Conservation (phyloP, 306 rosid species). For the Prunus padus region DNA sequence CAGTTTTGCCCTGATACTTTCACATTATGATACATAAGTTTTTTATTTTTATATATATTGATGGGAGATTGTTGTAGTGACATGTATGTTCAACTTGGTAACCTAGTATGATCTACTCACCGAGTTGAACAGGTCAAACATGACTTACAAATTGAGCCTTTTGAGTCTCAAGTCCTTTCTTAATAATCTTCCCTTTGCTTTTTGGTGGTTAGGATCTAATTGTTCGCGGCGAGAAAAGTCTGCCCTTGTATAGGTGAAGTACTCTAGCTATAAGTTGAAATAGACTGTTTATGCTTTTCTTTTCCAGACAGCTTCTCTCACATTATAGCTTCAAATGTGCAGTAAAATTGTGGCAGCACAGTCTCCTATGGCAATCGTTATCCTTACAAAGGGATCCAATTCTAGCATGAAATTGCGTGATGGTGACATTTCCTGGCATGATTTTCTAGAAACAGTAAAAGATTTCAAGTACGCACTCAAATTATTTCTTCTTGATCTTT, state of each 20-base stretch:
- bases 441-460: conserved; percentile 62
- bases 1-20: neutral
- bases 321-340: conserved; percentile 46
- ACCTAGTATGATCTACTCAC: neutral
- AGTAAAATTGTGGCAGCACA: conserved; percentile 84
- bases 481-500: too few relatives aligned
- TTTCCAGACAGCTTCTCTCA: conserved; percentile 31
- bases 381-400: conserved; percentile 55
- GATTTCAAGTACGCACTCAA: conserved; percentile 54
- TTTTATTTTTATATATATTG: neutral
- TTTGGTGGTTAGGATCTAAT: conserved; percentile 71
- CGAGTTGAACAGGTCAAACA: neutral
- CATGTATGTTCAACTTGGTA: neutral
- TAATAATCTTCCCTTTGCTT: neutral
- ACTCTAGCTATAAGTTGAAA: conserved; percentile 13
- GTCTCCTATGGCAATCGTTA: conserved; percentile 75
- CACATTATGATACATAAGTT: neutral
- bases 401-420: conserved; percentile 64
- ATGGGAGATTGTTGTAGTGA: neutral
- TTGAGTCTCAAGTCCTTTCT: conserved; percentile 16
- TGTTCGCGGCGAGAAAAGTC: conserved; percentile 75
- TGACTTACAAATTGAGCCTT: neutral
- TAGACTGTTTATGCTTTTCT: conserved; percentile 13
- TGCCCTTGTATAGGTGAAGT: conserved; percentile 85
- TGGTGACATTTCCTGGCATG: conserved; percentile 78